These are phyloP conservation scores for Cladosporium sp. DNA, from an alignment of 2,329 filamentous ascomycete genomes.

Conservation along the genomic window DNA sequence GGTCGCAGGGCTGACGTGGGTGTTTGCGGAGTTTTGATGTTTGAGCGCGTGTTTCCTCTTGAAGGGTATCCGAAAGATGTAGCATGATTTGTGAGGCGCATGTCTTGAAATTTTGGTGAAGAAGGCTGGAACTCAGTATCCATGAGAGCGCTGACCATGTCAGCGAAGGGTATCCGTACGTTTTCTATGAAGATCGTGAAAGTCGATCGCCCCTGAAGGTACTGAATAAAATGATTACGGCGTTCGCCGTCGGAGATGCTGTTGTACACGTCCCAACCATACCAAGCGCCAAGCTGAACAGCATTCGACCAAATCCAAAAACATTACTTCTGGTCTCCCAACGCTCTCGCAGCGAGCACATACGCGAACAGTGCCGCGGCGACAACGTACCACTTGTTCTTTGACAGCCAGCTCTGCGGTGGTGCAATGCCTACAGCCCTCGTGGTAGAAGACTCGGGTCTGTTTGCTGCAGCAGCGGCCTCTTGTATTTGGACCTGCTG, in stretches of 20 bases:
- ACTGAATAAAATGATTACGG: background rate
- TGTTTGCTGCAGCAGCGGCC: slow-evolving; percentile 61
- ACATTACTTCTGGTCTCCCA: slow-evolving; percentile 52
- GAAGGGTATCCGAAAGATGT: background rate
- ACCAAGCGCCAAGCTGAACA: slow-evolving; percentile 12
- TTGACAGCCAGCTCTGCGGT: slow-evolving; percentile 76
- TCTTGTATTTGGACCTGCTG: slow-evolving; percentile 56
- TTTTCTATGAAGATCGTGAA: background rate
- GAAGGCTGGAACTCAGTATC: background rate
- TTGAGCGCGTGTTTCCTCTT: background rate
- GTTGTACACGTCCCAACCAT: slow-evolving; percentile 2
- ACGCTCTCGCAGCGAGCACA: slow-evolving; percentile 74
- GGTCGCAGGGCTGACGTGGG: slow-evolving; percentile 1
- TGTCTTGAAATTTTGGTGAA: background rate
- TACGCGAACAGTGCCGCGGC: slow-evolving; percentile 75
- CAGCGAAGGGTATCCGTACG: slow-evolving; percentile 9
- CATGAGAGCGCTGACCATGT: background rate
- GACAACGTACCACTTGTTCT: slow-evolving; percentile 74
- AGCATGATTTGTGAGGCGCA: background rate
- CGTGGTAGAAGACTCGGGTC: slow-evolving; percentile 64
- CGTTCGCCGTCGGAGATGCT: background rate
- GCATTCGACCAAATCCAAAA: background rate
- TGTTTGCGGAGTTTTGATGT: slow-evolving; percentile 8
- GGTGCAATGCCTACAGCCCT: slow-evolving; percentile 70
- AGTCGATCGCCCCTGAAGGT: background rate